Evolutionary conservation across 768 basidiomycete genomes (phyloP).

Genomic region (Podaxis sp.): DNA sequence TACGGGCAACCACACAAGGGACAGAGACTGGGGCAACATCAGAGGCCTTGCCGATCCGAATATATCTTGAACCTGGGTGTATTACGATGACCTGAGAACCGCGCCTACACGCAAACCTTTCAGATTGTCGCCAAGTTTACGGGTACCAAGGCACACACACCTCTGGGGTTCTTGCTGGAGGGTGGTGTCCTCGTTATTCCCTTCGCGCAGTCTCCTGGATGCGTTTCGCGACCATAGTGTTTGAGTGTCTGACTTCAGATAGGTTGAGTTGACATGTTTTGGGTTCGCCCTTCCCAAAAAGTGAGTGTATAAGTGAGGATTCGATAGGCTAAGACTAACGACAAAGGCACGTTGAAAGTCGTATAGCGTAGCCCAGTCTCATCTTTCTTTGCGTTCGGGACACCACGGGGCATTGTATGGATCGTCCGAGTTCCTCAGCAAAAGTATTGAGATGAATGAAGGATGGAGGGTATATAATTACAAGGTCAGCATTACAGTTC

Average conservation of each 20-base stretch:
- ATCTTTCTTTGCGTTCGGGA: constrained; percentile 76
- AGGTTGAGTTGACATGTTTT: constrained; percentile 74
- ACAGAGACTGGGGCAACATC: constrained; percentile 69
- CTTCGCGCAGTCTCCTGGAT: constrained; percentile 12
- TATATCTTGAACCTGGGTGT: constrained; percentile 71
- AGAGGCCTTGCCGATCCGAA: constrained; percentile 73
- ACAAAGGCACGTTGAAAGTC: constrained; percentile 72
- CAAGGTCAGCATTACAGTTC: constrained; percentile 6
- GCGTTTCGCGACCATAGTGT: constrained; percentile 67
- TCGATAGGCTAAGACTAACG: constrained; percentile 35
- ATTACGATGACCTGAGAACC: constrained; percentile 78
- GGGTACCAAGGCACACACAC: background rate
- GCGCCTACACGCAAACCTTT: constrained; percentile 36
- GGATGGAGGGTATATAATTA: constrained; percentile 11
- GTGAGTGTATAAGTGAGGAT: constrained; percentile 5
- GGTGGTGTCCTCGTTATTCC: constrained; percentile 6
- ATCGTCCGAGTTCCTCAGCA: background rate
- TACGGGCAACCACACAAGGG: constrained; percentile 72
- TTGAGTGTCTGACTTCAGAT: constrained; percentile 74
- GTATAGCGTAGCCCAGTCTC: constrained; percentile 82
- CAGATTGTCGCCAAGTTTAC: background rate
- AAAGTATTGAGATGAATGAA: background rate
- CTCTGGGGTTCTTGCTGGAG: constrained; percentile 8
- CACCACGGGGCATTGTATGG: constrained; percentile 67
- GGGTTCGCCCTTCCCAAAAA: constrained; percentile 56